A percentile compares a stretch with the other conserved stretches of the same genome.
phyloP scores from a whole-genome alignment of 371 early-diverging fungal species.

The Dentiscutata heterogama region DNA sequence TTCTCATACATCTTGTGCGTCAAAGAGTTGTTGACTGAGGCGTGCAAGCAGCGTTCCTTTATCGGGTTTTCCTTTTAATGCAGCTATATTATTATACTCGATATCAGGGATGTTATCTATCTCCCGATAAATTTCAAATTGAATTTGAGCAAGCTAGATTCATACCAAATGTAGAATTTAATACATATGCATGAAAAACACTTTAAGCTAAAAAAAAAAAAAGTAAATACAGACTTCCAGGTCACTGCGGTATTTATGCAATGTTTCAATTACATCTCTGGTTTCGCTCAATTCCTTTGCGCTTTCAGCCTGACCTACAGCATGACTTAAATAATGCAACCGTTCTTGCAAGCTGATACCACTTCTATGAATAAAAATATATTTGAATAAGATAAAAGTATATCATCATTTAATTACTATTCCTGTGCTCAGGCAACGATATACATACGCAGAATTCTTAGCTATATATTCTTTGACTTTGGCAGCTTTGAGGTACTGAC shows the following conservation, averaged over 20 bases:
- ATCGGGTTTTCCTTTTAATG: background rate
- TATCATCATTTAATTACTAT: no score
- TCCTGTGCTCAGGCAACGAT: background rate
- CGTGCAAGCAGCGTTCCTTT: background rate
- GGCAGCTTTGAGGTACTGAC: slow-evolving; percentile 39
- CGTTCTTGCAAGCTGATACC: slow-evolving; percentile 15
- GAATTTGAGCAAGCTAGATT: slow-evolving; percentile 24
- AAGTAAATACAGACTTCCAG: background rate
- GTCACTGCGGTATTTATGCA: slow-evolving; percentile 6
- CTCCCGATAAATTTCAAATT: slow-evolving; percentile 5
- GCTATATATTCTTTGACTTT: slow-evolving; percentile 36
- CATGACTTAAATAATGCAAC: slow-evolving; percentile 27
- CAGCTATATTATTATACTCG: background rate
- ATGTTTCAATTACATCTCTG: background rate
- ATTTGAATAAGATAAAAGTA: background rate
- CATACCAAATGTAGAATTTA: background rate
- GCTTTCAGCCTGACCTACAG: slow-evolving; percentile 28
- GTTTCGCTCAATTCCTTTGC: slow-evolving; percentile 17
- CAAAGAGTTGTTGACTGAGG: slow-evolving; percentile 27
- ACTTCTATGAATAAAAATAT: background rate
- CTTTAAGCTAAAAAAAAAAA: background rate
- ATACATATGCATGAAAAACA: background rate
- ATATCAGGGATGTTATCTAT: background rate
- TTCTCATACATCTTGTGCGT: background rate
- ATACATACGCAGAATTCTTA: slow-evolving; percentile 14